phyloP scores from a whole-genome alignment of 108 stramenopile species.

The Epithemia pelagica region DNA sequence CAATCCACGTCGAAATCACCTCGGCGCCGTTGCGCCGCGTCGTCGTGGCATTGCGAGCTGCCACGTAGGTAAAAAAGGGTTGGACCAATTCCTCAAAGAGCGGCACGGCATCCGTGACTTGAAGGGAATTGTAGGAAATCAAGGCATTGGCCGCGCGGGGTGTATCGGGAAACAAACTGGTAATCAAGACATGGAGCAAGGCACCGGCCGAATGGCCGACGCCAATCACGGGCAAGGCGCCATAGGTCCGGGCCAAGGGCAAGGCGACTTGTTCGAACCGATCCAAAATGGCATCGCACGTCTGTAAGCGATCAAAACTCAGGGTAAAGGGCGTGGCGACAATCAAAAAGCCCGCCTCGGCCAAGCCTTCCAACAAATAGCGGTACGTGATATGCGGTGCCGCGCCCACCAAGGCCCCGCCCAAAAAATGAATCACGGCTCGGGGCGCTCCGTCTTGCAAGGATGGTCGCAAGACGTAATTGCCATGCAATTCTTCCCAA shows the following conservation, averaged over 20 bases:
- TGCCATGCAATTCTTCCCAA: slow-evolving; percentile 73
- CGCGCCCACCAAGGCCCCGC: slow-evolving; percentile 87
- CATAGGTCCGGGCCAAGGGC: slow-evolving; percentile 67
- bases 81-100: slow-evolving; percentile 83
- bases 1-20: slow-evolving; percentile 20
- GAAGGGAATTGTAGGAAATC: slow-evolving; percentile 78
- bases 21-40: slow-evolving; percentile 28
- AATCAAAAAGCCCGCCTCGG: slow-evolving; percentile 76
- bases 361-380: slow-evolving; percentile 73
- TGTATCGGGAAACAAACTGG: slow-evolving; percentile 86
- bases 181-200: slow-evolving; percentile 85
- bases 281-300: slow-evolving; percentile 79
- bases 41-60: slow-evolving; percentile 44
- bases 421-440: slow-evolving; percentile 81
- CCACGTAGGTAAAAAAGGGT: slow-evolving; percentile 64
- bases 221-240: slow-evolving; percentile 87
- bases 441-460: slow-evolving; percentile 29
- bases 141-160: slow-evolving; percentile 83
- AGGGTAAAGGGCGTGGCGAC: slow-evolving; percentile 92
- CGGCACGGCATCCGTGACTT: slow-evolving; percentile 75
- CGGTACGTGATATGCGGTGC: slow-evolving; percentile 86
- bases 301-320: slow-evolving; percentile 82
- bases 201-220: slow-evolving; percentile 89
- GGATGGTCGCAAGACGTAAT: slow-evolving; percentile 68
- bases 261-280: slow-evolving; percentile 82